A percentile compares a stretch with the other conserved stretches of the same genome.
phyloP scores from a whole-genome alignment of 352 stramenopile genomes.

The Peronospora belbahrii region DNA sequence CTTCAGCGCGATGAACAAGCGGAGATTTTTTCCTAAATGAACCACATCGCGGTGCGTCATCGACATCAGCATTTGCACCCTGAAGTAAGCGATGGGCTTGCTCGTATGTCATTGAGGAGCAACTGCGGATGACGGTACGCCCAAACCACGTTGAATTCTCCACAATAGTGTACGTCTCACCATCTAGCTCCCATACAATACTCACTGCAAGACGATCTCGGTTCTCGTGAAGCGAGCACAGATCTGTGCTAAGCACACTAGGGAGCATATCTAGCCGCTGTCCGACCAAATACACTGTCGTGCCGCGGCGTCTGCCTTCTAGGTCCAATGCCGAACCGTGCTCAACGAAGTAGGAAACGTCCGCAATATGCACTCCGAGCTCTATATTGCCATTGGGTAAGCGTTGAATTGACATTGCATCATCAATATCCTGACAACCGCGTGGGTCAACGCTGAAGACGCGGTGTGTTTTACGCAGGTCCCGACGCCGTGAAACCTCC shows the following conservation, averaged over 20 bases:
- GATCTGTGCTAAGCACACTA: slow-evolving; percentile 75
- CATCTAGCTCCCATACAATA: slow-evolving; percentile 88
- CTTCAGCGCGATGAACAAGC: slow-evolving; percentile 16
- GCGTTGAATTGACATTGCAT: slow-evolving; percentile 79
- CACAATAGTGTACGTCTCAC: slow-evolving; percentile 44
- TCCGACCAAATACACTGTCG: slow-evolving; percentile 97
- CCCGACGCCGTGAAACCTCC: slow-evolving; percentile 45
- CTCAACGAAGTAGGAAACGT: slow-evolving; percentile 98
- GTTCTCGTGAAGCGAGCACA: slow-evolving; percentile 89
- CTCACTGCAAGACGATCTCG: slow-evolving; percentile 86
- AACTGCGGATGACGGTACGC: slow-evolving; percentile 96
- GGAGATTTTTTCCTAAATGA: background rate
- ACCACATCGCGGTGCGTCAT: slow-evolving; percentile 19
- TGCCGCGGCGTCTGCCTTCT: slow-evolving; percentile 86
- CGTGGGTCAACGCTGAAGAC: slow-evolving; percentile 88
- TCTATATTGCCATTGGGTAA: slow-evolving; percentile 83
- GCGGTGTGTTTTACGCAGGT: slow-evolving; percentile 59
- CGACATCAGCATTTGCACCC: slow-evolving; percentile 50
- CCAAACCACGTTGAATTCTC: slow-evolving; percentile 66
- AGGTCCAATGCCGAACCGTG: slow-evolving; percentile 93
- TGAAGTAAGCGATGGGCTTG: slow-evolving; percentile 74
- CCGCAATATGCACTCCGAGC: slow-evolving; percentile 97
- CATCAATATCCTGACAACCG: slow-evolving; percentile 88
- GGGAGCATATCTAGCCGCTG: slow-evolving; percentile 90
- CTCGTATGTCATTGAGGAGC: slow-evolving; percentile 83